Base-by-base conservation (phyloP, 768 basidiomycete genomes). In the Lyophyllum decastes region DNA sequence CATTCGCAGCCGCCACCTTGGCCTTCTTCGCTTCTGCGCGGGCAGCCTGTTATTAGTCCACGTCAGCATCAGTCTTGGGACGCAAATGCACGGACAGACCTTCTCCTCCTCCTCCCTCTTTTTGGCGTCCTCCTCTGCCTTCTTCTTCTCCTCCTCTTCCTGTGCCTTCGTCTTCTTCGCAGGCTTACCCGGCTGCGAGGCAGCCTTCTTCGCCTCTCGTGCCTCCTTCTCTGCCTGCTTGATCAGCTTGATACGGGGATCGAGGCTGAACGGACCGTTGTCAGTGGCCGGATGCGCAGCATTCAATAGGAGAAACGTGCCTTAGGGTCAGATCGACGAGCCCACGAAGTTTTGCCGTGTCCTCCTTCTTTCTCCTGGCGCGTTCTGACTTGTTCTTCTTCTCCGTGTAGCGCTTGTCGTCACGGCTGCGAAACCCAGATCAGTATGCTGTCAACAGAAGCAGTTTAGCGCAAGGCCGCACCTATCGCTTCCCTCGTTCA, bases 381-480 rank as follows among this genome's bases (percentile, higher is more conserved):
- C 96, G 94, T 76, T 99, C 96, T 5, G 92, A 76, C 76, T 97
- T 98, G 86, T 99, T 99, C 83, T 99, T 99, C 82, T 98, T 98
- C 77, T 98, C 96, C 17, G 94, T 95, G 77, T 95, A 97, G 27
- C 96, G 90, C 76, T 98, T 98, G 73, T 99, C 96, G 73, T 98
- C 96, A 56, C 96, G 96, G 70, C 94, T 95, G 38, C n/a, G 24
- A 1, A n/a, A n/a, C 26, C 7, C n/a, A 4, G 26, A 4, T 41
- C 14, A 57, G 21, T 11, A 4, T 60, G 44, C 46, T 0, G 24
- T 14, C 12, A 54, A 33, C 14, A n/a, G 12, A 22, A 26, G 10
- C 10, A 30, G 30, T 30, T 34, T 19, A 17, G 1, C 33, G 46
- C 52, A 21, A 54, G 10, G 1, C 79, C 87, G 62, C 52, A 94